phyloP scores from a whole-genome alignment of 257 asterid species.

The Cinchona pubescens region DNA sequence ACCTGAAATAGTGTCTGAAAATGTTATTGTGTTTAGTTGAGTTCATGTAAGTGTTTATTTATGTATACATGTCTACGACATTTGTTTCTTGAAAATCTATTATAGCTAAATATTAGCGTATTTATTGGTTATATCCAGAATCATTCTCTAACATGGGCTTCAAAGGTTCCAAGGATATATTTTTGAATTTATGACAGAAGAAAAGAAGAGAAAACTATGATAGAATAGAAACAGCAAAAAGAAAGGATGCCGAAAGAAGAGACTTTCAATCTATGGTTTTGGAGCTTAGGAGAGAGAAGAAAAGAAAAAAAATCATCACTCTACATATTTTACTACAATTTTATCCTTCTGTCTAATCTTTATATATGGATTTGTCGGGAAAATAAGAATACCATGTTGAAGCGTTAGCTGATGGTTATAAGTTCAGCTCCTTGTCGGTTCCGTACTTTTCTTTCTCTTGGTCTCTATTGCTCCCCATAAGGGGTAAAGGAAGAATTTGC shows the following conservation, averaged over 20 bases:
- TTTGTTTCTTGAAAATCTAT: not conserved
- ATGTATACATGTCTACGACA: not conserved
- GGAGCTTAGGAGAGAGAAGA: too few species aligned
- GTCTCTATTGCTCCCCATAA: too few species aligned
- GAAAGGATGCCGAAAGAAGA: too few species aligned
- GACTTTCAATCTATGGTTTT: too few species aligned
- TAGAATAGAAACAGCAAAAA: too few species aligned
- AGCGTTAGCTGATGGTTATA: too few species aligned
- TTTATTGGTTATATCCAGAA: not conserved
- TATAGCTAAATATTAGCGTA: not conserved
- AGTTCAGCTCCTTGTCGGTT: not conserved
- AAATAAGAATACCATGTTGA: too few species aligned
- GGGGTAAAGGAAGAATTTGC: not conserved
- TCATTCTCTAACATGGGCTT: not conserved
- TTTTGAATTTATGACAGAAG: not conserved
- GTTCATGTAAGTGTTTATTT: not conserved
- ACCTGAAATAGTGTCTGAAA: not conserved
- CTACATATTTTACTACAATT: too few species aligned
- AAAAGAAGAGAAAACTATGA: not conserved
- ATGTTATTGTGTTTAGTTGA: not conserved
- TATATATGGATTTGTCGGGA: too few species aligned
- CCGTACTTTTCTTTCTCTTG: too few species aligned
- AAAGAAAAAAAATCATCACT: too few species aligned
- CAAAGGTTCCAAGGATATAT: not conserved
- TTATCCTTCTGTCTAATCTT: not conserved